Evolutionary conservation across 2,329 filamentous ascomycete species (phyloP), one percentile per base, ranked within the genome.

Genomic region (Chalara sp.): DNA sequence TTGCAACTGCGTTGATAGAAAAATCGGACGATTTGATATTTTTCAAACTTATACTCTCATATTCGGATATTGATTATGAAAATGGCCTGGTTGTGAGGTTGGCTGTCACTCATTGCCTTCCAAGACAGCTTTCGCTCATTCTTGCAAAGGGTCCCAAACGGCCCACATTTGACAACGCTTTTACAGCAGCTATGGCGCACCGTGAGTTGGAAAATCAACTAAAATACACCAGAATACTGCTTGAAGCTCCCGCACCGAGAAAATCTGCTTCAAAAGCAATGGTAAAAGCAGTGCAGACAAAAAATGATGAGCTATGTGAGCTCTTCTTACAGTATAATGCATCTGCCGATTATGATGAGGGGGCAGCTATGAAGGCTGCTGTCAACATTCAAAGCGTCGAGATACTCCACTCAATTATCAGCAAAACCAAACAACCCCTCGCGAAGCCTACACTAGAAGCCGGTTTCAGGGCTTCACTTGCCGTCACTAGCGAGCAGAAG

Each of bases 231-330:
- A 41, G 44, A 5, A 39, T 44, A 7, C 41, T 54, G 6, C 29
- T 54, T 32, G 46, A 32, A 6, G 37, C 49, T 21, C 33, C 32
- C 3, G 30, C 48, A 10, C 31, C 41, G 41, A 12, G 30, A 10
- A 35, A 49, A 2, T 52, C 49, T 30, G 40, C 32, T n/a, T 49
- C 49, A 5, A 49, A 31, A 28, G 52, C 52, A 7, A 45, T 54
- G 11, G 29, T 49, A 10, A 32, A 29, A 10, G 45, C 46, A 10
- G 42, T 31, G 28, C 46, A 47, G 12, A 32, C 29, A 7, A 32
- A 48, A 33, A 47, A 46, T 29, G 32, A 46, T n/a, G 48, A 53
- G 13, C 33, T 50, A 6, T 53, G 48, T 32, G 37, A 37, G n/a
- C 6, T 51, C 6, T 47, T 53, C 28, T 33, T 53, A n/a, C 37